A percentile compares a stretch with the other conserved stretches of the same genome.
These are phyloP conservation scores for Fusarium penzigii DNA, from an alignment of 2,329 filamentous ascomycete genomes.

Conservation along the genomic window DNA sequence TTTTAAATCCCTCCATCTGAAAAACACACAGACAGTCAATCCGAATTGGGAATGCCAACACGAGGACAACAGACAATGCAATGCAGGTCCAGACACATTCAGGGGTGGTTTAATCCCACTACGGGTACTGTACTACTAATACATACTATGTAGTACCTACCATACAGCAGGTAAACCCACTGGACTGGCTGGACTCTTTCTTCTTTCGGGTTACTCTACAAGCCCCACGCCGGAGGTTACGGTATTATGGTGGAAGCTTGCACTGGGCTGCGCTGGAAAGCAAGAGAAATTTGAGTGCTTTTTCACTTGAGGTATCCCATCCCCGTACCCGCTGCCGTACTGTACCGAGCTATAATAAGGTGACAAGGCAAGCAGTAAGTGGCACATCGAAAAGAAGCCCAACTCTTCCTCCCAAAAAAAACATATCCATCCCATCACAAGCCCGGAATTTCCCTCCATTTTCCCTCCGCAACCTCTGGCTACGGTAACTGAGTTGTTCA, in stretches of 20 bases:
- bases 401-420: not conserved
- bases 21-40: not conserved
- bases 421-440: not conserved
- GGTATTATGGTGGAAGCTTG: conserved; percentile 5
- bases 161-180: too few species aligned
- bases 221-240: conserved; percentile 17
- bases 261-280: not conserved
- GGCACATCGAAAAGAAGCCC: conserved; percentile 17
- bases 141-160: too few species aligned
- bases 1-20: not conserved
- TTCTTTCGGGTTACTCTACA: too few species aligned
- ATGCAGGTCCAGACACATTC: not conserved
- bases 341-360: conserved; percentile 16
- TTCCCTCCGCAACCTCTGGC: too few species aligned
- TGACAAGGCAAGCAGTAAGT: conserved; percentile 10
- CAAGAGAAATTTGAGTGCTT: not conserved
- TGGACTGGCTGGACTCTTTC: too few species aligned
- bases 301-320: too few species aligned
- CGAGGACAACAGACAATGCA: too few species aligned
- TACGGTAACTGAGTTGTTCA: too few species aligned
- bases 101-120: not conserved
- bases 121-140: too few species aligned
- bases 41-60: not conserved
- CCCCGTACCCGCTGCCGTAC: too few species aligned
- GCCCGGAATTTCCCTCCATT: too few species aligned